phyloP scores from a whole-genome alignment of 2,329 filamentous ascomycete genomes.

The Cryphonectria radicalis region DNA sequence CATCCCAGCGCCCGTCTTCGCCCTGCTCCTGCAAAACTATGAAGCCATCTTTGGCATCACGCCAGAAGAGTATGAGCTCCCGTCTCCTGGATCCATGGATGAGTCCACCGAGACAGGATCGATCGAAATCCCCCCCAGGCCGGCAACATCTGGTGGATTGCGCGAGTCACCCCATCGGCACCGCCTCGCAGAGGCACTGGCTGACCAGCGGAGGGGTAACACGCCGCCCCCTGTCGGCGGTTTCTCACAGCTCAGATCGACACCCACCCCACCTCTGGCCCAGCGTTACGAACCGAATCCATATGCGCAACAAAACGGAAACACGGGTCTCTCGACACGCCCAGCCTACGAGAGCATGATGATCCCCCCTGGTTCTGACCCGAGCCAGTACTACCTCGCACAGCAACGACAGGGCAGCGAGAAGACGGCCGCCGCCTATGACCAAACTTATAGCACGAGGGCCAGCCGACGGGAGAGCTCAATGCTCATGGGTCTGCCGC shows the following conservation, averaged over 20 bases:
- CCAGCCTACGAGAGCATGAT: conserved; percentile 52
- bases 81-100: conserved; percentile 47
- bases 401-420: conserved; percentile 36
- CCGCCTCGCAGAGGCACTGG: conserved; percentile 48
- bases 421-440: conserved; percentile 36
- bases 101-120: conserved; percentile 31
- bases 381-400: conserved; percentile 36
- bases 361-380: conserved; percentile 42
- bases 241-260: conserved; percentile 36
- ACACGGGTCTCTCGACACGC: conserved; percentile 39
- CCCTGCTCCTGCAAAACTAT: conserved; percentile 90
- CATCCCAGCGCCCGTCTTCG: conserved; percentile 92
- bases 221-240: conserved; percentile 51
- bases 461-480: conserved; percentile 62
- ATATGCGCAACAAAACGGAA: conserved; percentile 41
- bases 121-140: conserved; percentile 42
- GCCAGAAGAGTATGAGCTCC: conserved; percentile 66
- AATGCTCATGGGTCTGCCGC: conserved; percentile 58
- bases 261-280: conserved; percentile 51
- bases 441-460: conserved; percentile 45
- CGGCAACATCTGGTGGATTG: conserved; percentile 51
- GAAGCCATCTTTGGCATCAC: conserved; percentile 79
- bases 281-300: conserved; percentile 51
- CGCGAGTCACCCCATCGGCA: conserved; percentile 57
- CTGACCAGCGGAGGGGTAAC: conserved; percentile 43